Evolutionary conservation across 1,139 yeast species (phyloP).

Genomic region (Yamadazyma atmosphaerica): DNA sequence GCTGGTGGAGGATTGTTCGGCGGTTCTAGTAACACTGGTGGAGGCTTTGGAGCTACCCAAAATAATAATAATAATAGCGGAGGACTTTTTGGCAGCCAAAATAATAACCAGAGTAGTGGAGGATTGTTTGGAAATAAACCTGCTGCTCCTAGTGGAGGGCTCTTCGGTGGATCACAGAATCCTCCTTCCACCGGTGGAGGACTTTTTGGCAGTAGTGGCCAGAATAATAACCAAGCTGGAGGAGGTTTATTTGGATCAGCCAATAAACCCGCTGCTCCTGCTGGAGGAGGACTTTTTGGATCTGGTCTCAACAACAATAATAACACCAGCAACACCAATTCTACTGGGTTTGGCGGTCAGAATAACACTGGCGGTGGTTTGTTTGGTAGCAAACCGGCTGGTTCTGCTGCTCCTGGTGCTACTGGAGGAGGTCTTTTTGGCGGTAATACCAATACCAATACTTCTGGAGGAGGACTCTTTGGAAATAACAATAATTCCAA

Average conservation of each 20-base stretch:
- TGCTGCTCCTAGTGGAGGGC: slow-evolving; percentile 15
- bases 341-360: slow-evolving; percentile 7
- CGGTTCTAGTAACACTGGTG: slow-evolving; percentile 17
- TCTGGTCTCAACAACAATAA: slow-evolving; percentile 8
- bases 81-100: slow-evolving; percentile 22
- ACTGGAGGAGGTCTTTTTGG: slow-evolving; percentile 34
- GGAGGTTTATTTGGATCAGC: slow-evolving; percentile 27
- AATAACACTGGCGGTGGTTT: slow-evolving; percentile 10
- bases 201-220: slow-evolving; percentile 21
- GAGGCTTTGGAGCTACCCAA: slow-evolving; percentile 17
- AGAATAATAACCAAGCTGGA: slow-evolving; percentile 12
- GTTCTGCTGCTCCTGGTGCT: slow-evolving; percentile 4
- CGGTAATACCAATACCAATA: slow-evolving; percentile 12
- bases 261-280: slow-evolving; percentile 13
- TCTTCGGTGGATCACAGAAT: slow-evolving; percentile 19
- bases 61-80: slow-evolving; percentile 18
- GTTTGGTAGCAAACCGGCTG: slow-evolving; percentile 11
- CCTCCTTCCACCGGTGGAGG: slow-evolving; percentile 21
- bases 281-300: slow-evolving; percentile 27
- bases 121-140: slow-evolving; percentile 20
- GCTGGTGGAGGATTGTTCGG: slow-evolving; percentile 25
- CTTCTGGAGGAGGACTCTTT: slow-evolving; percentile 28
- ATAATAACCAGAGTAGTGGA: slow-evolving; percentile 10
- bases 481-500: slow-evolving; percentile 23
- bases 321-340: slow-evolving; percentile 3